Conservation (phyloP, 2,329 filamentous ascomycete species). For the Huntiella savannae region DNA sequence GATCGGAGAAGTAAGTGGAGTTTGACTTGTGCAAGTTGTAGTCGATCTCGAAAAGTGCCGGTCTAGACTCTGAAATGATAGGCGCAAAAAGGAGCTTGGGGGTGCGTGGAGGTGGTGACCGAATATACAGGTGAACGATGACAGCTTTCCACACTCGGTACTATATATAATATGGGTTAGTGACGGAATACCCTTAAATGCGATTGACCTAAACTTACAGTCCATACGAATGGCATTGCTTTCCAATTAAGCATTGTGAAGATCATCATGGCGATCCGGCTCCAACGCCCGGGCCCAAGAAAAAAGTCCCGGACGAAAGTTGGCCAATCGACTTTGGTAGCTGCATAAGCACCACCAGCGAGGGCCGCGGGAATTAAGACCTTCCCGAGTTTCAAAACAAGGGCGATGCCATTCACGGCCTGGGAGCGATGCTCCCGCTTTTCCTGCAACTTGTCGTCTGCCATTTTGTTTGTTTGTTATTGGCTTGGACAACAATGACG, state of each 20-base stretch:
- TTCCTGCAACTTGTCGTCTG: conserved; percentile 40
- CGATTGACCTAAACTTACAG: conserved; percentile 29
- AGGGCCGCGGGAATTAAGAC: conserved; percentile 24
- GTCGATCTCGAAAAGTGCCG: conserved; percentile 61
- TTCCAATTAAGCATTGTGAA: conserved; percentile 51
- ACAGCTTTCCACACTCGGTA: conserved; percentile 40
- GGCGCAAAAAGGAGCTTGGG: conserved; percentile 55
- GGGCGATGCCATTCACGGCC: conserved; percentile 10
- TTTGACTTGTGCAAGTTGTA: conserved; percentile 74
- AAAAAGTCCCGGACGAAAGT: conserved; percentile 24
- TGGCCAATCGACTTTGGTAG: conserved; percentile 26
- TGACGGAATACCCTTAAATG: neutral
- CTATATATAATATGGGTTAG: conserved; percentile 18
- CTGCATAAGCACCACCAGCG: conserved; percentile 27
- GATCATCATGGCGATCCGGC: conserved; percentile 31
- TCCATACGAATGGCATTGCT: conserved; percentile 57
- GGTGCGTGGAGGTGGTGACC: conserved; percentile 28
- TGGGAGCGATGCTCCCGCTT: conserved; percentile 3
- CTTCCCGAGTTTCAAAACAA: conserved; percentile 18
- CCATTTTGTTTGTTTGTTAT: conserved; percentile 28
- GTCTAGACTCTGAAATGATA: conserved; percentile 44
- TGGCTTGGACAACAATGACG: too few relatives aligned
- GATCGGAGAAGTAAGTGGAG: conserved; percentile 71
- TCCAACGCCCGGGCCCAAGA: conserved; percentile 34
- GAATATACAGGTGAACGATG: conserved; percentile 32